phyloP scores from a whole-genome alignment of 2,329 filamentous ascomycete genomes.

The Colletotrichum incanum region DNA sequence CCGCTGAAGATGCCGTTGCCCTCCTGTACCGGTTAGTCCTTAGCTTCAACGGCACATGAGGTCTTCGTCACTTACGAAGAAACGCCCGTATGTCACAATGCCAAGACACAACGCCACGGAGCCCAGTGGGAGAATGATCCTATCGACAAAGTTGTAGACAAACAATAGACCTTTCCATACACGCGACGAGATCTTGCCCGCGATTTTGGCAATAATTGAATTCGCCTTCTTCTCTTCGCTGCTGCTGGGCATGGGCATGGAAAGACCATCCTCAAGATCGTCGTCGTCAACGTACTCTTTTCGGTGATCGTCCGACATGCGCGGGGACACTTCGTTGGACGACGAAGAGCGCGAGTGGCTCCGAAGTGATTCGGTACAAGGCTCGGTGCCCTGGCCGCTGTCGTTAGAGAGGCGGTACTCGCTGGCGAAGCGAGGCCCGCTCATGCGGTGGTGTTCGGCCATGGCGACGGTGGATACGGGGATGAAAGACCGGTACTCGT shows the following conservation, averaged over 20 bases:
- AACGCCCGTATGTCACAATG: slow-evolving; percentile 82
- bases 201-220: slow-evolving; percentile 69
- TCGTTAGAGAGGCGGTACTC: slow-evolving; percentile 76
- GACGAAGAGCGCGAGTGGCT: slow-evolving; percentile 76
- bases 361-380: slow-evolving; percentile 76
- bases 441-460: slow-evolving; percentile 64
- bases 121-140: slow-evolving; percentile 83
- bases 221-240: slow-evolving; percentile 57
- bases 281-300: slow-evolving; percentile 67
- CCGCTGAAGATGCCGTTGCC: slow-evolving; percentile 82
- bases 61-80: slow-evolving; percentile 77
- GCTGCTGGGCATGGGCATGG: slow-evolving; percentile 61
- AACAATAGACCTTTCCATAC: slow-evolving; percentile 72
- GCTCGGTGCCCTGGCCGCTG: slow-evolving; percentile 82
- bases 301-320: slow-evolving; percentile 16
- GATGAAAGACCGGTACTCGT: slow-evolving; percentile 73
- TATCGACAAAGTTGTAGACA: slow-evolving; percentile 79
- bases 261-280: slow-evolving; percentile 52
- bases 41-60: not conserved
- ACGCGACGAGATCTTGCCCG: slow-evolving; percentile 67
- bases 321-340: slow-evolving; percentile 59
- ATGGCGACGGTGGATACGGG: slow-evolving; percentile 72
- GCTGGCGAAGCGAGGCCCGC: slow-evolving; percentile 33
- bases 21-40: slow-evolving; percentile 64
- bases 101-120: slow-evolving; percentile 82